phyloP scores from a whole-genome alignment of 1,139 yeast species.

The Suhomyces guaymorum region DNA sequence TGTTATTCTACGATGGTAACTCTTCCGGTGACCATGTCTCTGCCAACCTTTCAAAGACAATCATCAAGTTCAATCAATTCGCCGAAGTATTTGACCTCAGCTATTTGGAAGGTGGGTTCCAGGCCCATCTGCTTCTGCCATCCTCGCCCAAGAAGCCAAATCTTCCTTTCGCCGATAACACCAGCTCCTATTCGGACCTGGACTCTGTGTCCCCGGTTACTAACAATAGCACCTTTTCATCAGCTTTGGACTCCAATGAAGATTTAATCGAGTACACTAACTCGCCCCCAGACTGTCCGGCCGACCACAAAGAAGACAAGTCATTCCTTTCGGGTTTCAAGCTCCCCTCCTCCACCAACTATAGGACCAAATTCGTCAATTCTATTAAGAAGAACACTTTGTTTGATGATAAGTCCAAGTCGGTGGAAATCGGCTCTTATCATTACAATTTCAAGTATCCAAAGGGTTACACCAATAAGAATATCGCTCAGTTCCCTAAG shows the following conservation, averaged over 20 bases:
- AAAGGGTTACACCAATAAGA: conserved; percentile 31
- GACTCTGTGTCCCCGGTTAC: conserved; percentile 10
- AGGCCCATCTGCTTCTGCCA: conserved; percentile 5
- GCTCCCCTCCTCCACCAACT: conserved; percentile 25
- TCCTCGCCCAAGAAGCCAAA: conserved; percentile 4
- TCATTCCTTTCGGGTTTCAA: conserved; percentile 22
- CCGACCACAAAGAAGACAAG: conserved; percentile 3
- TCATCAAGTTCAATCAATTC: conserved; percentile 37
- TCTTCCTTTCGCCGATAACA: background rate
- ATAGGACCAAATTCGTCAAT: conserved; percentile 22
- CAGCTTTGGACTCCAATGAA: conserved; percentile 6
- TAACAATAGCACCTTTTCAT: conserved; percentile 7
- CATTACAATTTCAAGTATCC: conserved; percentile 13
- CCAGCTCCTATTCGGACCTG: background rate
- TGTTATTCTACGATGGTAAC: conserved; percentile 55
- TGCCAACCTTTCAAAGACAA: conserved; percentile 42
- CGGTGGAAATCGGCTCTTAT: conserved; percentile 2
- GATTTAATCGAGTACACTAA: conserved; percentile 15
- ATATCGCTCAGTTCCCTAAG: conserved; percentile 17
- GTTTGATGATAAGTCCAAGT: conserved; percentile 11
- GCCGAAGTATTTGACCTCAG: conserved; percentile 28
- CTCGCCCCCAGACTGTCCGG: conserved; percentile 2
- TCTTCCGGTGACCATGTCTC: conserved; percentile 32
- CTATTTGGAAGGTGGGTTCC: conserved; percentile 43
- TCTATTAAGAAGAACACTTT: conserved; percentile 23